phyloP scores from a whole-genome alignment of 2,329 filamentous ascomycete genomes.

The Botrytis elliptica region DNA sequence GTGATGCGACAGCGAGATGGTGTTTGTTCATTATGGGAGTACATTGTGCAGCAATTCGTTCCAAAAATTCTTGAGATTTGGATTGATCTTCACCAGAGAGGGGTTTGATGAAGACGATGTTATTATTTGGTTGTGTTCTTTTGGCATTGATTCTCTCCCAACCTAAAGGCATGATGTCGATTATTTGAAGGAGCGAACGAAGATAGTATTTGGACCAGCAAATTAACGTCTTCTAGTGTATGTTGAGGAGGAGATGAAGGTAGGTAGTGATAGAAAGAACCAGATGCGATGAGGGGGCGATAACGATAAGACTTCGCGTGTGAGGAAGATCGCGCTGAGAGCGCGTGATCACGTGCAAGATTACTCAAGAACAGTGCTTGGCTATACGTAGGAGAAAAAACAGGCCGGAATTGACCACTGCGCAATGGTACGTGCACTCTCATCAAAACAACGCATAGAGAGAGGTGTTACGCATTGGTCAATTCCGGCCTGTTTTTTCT shows the following conservation, averaged over 20 bases:
- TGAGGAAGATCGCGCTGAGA: neutral
- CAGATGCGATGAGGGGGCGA: neutral
- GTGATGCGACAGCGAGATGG: slow-evolving; percentile 61
- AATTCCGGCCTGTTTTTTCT: no score
- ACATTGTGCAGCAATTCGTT: slow-evolving; percentile 79
- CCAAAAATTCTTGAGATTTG: slow-evolving; percentile 67
- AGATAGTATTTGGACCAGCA: neutral
- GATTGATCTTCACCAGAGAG: slow-evolving; percentile 62
- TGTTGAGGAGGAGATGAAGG: neutral
- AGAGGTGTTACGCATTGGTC: no score
- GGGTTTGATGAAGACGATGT: slow-evolving; percentile 84
- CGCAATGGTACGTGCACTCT: no score
- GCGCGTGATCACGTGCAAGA: neutral
- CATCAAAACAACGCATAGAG: no score
- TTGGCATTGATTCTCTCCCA: slow-evolving; percentile 77
- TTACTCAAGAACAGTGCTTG: neutral
- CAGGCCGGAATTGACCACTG: no score
- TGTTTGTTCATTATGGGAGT: slow-evolving; percentile 68
- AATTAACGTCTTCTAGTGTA: neutral
- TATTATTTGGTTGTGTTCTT: slow-evolving; percentile 69
- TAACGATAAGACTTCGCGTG: neutral
- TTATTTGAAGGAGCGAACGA: neutral
- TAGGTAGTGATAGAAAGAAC: neutral
- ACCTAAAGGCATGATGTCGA: slow-evolving; percentile 65
- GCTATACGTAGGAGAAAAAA: no score